A percentile compares a stretch with the other conserved stretches of the same genome.
Conservation (phyloP, 345 rosid genomes). For the Corymbia maculata region DNA sequence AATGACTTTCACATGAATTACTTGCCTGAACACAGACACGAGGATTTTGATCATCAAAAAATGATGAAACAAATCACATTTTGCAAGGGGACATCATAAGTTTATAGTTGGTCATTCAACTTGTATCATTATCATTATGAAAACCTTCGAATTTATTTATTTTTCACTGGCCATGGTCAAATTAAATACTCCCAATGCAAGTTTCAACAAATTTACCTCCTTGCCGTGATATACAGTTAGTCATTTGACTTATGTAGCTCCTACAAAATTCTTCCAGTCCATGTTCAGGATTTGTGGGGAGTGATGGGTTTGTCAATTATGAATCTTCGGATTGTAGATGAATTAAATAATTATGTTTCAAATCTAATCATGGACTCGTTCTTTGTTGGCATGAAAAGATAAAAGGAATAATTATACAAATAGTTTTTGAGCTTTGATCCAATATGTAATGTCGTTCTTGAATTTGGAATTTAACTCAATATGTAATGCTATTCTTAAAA, state of each 20-base stretch:
- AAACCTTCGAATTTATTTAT: neutral
- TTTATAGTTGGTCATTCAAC: neutral
- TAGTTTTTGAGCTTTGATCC: too few relatives aligned
- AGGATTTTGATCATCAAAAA: neutral
- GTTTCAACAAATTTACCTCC: neutral
- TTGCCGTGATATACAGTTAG: neutral
- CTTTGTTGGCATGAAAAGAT: neutral
- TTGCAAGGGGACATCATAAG: neutral
- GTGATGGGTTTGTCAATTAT: neutral
- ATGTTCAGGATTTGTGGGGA: neutral
- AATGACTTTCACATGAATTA: neutral
- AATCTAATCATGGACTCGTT: neutral
- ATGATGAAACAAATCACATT: neutral
- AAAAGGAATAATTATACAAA: too few relatives aligned
- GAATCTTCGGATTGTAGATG: neutral
- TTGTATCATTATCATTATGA: neutral
- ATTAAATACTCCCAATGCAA: neutral
- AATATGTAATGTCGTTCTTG: rapidly evolving
- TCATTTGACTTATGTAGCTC: neutral
- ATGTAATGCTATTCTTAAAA: rapidly evolving
- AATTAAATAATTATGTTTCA: neutral
- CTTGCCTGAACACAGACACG: neutral
- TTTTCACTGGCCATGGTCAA: neutral
- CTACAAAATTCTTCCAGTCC: neutral
- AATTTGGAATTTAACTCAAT: too few relatives aligned